phyloP scores from a whole-genome alignment of 257 asterid genomes.

The Rhazya stricta region DNA sequence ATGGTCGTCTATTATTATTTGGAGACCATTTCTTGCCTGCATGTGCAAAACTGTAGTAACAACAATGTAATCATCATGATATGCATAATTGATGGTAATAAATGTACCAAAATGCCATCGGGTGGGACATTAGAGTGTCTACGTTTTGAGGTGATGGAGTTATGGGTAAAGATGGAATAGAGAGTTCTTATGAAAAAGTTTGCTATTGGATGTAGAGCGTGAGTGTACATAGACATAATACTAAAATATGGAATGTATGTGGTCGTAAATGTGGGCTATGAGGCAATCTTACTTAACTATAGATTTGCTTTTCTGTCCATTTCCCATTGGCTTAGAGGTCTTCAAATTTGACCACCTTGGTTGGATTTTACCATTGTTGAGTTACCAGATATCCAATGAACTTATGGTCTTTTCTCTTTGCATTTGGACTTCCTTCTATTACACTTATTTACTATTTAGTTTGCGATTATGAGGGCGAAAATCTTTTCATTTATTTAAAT shows the following conservation, averaged over 20 bases:
- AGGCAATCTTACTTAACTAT: not conserved
- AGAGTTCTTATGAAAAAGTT: no score
- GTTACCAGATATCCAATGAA: no score
- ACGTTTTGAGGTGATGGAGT: not conserved
- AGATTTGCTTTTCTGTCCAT: not conserved
- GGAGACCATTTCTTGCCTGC: not conserved
- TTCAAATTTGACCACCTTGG: no score
- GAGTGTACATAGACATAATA: conserved; percentile 14
- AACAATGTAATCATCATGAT: no score
- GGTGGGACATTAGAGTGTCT: not conserved
- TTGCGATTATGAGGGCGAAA: no score
- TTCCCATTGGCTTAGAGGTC: no score
- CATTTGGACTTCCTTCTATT: no score
- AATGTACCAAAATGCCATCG: not conserved
- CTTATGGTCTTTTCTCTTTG: no score
- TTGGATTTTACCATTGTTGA: not conserved
- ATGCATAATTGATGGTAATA: not conserved
- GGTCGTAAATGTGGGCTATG: conserved; percentile 39
- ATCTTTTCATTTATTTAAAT: no score
- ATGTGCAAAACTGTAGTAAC: not conserved
- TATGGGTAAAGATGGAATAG: not conserved
- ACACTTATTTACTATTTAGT: no score
- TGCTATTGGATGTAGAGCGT: not conserved
- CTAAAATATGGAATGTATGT: conserved; percentile 22
- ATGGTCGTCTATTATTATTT: not conserved